A percentile compares a stretch with the other conserved stretches of the same genome.
Evolutionary conservation across 2,329 filamentous ascomycete genomes (phyloP).

Genomic region (Leptographium flavum): DNA sequence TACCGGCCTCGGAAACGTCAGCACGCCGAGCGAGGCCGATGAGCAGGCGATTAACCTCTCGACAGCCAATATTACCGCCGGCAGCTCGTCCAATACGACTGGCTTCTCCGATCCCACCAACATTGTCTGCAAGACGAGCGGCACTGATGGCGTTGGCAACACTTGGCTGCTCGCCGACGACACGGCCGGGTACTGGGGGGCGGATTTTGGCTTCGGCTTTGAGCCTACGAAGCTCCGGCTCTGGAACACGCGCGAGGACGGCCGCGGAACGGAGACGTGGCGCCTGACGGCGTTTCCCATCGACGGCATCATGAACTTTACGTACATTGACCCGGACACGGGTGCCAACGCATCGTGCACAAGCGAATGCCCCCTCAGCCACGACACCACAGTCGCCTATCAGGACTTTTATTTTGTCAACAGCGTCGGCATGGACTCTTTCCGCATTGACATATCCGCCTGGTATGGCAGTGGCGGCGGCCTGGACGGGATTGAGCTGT

Average conservation of each 20-base stretch:
- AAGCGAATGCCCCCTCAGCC: slow-evolving; percentile 69
- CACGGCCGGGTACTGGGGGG: slow-evolving; percentile 68
- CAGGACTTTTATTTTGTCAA: slow-evolving; percentile 94
- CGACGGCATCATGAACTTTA: slow-evolving; percentile 91
- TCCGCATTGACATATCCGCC: slow-evolving; percentile 71
- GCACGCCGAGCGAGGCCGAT: slow-evolving; percentile 49
- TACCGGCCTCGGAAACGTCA: slow-evolving; percentile 72
- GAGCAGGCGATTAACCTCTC: slow-evolving; percentile 73
- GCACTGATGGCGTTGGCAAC: slow-evolving; percentile 52
- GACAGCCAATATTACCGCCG: slow-evolving; percentile 58
- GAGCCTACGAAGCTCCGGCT: slow-evolving; percentile 74
- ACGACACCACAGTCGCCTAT: slow-evolving; percentile 47
- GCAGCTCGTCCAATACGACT: slow-evolving; percentile 42
- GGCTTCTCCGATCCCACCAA: slow-evolving; percentile 66
- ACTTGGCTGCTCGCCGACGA: slow-evolving; percentile 73
- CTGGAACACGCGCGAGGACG: slow-evolving; percentile 74
- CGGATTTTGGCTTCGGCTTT: slow-evolving; percentile 71
- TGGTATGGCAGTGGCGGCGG: slow-evolving; percentile 83
- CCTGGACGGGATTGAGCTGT: slow-evolving; percentile 73
- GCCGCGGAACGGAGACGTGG: slow-evolving; percentile 77
- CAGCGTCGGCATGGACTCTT: slow-evolving; percentile 70
- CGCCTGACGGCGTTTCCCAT: slow-evolving; percentile 74
- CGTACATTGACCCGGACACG: slow-evolving; percentile 64
- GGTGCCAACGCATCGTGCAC: slow-evolving; percentile 61
- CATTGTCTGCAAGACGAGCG: slow-evolving; percentile 65